Evolutionary conservation across 1,139 yeast species (phyloP).

Genomic region (Oligophagozyma castellii): DNA sequence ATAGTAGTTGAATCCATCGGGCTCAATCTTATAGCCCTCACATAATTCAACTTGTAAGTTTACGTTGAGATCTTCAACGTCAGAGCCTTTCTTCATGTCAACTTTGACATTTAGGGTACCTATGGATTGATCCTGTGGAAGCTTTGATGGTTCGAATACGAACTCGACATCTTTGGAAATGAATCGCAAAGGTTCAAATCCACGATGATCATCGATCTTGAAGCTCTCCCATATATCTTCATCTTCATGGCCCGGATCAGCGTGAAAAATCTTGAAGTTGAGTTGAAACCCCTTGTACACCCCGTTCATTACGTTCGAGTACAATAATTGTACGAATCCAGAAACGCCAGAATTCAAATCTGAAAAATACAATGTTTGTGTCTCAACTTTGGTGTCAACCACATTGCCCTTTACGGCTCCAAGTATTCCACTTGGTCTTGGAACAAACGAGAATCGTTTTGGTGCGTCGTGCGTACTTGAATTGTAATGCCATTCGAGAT

Average conservation of each 20-base stretch:
- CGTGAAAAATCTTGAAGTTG: constrained; percentile 49
- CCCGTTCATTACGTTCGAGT: constrained; percentile 63
- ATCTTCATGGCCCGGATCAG: constrained; percentile 6
- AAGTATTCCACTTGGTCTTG: constrained; percentile 1
- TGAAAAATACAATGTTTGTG: constrained; percentile 70
- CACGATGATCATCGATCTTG: constrained; percentile 11
- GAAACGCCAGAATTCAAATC: constrained; percentile 41
- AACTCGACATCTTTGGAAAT: constrained; percentile 35
- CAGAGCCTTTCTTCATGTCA: constrained; percentile 30
- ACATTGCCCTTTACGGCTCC: constrained; percentile 8
- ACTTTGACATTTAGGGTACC: constrained; percentile 10
- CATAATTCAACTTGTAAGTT: constrained; percentile 12
- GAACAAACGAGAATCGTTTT: not conserved
- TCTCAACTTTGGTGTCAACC: constrained; percentile 60
- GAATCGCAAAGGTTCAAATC: constrained; percentile 11
- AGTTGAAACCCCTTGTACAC: constrained; percentile 75
- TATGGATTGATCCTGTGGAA: constrained; percentile 4
- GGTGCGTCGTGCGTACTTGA: not conserved
- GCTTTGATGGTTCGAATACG: constrained; percentile 45
- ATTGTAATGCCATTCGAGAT: constrained; percentile 3
- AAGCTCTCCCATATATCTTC: constrained; percentile 23
- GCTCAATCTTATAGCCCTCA: constrained; percentile 56
- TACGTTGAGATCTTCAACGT: constrained; percentile 6
- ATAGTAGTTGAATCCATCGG: constrained; percentile 38
- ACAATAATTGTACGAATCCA: constrained; percentile 77